Base-by-base conservation (phyloP, 202 grass and related monocot genomes). In the Setaria viridis region DNA sequence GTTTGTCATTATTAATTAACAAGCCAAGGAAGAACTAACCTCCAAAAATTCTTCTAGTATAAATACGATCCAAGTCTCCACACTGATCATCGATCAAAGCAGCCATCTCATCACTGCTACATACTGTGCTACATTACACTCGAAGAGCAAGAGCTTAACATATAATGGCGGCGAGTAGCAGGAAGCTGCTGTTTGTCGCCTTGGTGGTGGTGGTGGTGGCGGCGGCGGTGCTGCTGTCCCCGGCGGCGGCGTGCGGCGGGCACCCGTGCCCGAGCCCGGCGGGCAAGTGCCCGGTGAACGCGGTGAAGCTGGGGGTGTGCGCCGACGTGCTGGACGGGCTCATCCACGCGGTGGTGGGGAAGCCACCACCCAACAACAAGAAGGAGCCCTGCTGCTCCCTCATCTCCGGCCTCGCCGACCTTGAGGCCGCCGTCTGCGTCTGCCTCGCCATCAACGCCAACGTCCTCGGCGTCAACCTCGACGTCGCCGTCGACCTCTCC, bases 401-500 rank as follows among this genome's bases (percentile, higher is more conserved):
- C 50, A 86, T 94, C 70, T 72, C 84, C 62, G 83, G 82, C 11
- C 75, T 94, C 0, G 21, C 68, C 11, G 86, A 93, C 78, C 88
- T 91, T 11, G 85, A 91, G 30, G 88, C 88, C 59, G 88, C 82
- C 11, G 60, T 86, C 72, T 93, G 91, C 67, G 67, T 90, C 77
- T 93, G 91, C 79, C 89, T 90, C 63, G 88, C 85, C 80, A 76
- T 93, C 79, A 91, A 91, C 76, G 91, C 88, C 51, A 93, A 91
- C 70, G 77, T 88, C 7, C 82, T 93, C 47, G 88, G 85, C 41
- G 34, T 85, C 81, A 60, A 73, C 69, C 81, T 91, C 59, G 81
- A 86, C 82, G 25, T 88, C 42, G 70, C 73, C 25, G 85, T 87
- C 70, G 51, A 89, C 80, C 86, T 94, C 79, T 71, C 79, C 81